phyloP scores from a whole-genome alignment of 495 filamentous ascomycete species.

The Aspergillus taichungensis region DNA sequence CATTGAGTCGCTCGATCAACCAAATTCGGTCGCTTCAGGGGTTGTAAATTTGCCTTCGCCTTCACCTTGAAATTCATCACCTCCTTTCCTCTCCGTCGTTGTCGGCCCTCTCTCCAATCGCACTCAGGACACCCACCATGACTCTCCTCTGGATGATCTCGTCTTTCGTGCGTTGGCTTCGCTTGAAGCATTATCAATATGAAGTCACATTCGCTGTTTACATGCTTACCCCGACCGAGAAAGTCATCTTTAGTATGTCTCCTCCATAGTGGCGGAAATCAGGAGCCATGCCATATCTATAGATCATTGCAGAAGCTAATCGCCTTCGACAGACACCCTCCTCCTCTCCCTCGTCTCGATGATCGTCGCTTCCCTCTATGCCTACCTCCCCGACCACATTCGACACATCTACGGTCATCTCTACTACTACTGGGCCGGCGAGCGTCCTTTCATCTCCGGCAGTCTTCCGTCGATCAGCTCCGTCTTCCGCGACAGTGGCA shows the following conservation, averaged over 20 bases:
- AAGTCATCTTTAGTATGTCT: slow-evolving; percentile 72
- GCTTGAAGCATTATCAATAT: slow-evolving; percentile 77
- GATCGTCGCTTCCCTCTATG: slow-evolving; percentile 71
- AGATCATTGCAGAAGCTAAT: neutral
- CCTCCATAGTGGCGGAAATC: neutral
- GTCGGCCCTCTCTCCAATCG: neutral
- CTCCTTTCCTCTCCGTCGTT: neutral
- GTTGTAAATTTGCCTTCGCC: too few species aligned
- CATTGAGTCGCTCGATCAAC: neutral
- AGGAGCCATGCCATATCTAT: neutral
- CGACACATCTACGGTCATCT: slow-evolving; percentile 66
- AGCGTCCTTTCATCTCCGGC: slow-evolving; percentile 39
- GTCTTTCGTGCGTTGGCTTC: slow-evolving; percentile 53
- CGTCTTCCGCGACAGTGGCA: slow-evolving; percentile 28
- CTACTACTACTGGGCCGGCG: slow-evolving; percentile 90
- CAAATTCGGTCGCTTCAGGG: neutral
- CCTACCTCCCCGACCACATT: slow-evolving; percentile 91
- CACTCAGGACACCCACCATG: slow-evolving; percentile 14
- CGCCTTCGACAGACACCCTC: slow-evolving; percentile 59
- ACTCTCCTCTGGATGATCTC: slow-evolving; percentile 32
- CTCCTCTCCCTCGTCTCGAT: slow-evolving; percentile 80
- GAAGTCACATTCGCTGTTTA: slow-evolving; percentile 79
- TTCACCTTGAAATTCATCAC: too few species aligned
- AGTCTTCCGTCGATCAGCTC: slow-evolving; percentile 29
- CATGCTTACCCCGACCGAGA: slow-evolving; percentile 79